A percentile compares a stretch with the other conserved stretches of the same genome.
Conservation (phyloP, 2,329 filamentous ascomycete species). For the Mycosphaerella sp. region DNA sequence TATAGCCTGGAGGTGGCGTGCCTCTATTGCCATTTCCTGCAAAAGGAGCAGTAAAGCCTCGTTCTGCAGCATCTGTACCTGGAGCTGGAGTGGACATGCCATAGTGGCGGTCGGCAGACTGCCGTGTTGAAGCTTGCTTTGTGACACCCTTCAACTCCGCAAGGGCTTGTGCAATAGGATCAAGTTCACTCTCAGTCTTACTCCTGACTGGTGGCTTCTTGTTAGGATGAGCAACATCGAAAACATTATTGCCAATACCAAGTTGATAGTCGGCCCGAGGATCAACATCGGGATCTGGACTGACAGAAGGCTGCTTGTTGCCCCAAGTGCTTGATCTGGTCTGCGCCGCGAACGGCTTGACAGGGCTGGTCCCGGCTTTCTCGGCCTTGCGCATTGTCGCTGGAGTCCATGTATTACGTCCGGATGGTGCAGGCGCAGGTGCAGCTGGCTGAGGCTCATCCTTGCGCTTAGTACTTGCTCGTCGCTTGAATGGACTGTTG, state of each 20-base stretch:
- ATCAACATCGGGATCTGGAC: slow-evolving; percentile 66
- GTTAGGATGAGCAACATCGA: slow-evolving; percentile 73
- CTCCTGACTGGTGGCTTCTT: slow-evolving; percentile 36
- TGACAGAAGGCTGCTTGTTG: slow-evolving; percentile 33
- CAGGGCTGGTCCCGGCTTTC: slow-evolving; percentile 39
- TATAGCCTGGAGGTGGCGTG: slow-evolving; percentile 83
- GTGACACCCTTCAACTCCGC: slow-evolving; percentile 84
- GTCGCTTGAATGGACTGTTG: slow-evolving; percentile 80
- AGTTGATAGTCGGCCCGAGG: slow-evolving; percentile 87
- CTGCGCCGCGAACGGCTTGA: slow-evolving; percentile 31
- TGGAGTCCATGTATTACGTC: slow-evolving; percentile 51
- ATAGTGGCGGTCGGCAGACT: slow-evolving; percentile 93
- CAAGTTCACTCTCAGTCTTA: slow-evolving; percentile 50
- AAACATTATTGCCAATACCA: slow-evolving; percentile 93
- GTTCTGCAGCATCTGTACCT: slow-evolving; percentile 33
- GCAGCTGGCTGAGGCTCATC: slow-evolving; percentile 46
- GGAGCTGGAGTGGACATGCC: slow-evolving; percentile 77
- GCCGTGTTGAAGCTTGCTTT: slow-evolving; percentile 74
- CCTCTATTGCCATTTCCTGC: slow-evolving; percentile 49
- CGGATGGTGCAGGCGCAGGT: slow-evolving; percentile 30
- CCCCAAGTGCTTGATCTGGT: slow-evolving; percentile 30
- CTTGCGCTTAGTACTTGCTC: slow-evolving; percentile 69
- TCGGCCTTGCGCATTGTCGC: slow-evolving; percentile 37
- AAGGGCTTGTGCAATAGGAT: slow-evolving; percentile 87
- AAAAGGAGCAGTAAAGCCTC: slow-evolving; percentile 46